Conservation (phyloP, 164 flowering plant species). For the Dillenia suffruticosa region DNA sequence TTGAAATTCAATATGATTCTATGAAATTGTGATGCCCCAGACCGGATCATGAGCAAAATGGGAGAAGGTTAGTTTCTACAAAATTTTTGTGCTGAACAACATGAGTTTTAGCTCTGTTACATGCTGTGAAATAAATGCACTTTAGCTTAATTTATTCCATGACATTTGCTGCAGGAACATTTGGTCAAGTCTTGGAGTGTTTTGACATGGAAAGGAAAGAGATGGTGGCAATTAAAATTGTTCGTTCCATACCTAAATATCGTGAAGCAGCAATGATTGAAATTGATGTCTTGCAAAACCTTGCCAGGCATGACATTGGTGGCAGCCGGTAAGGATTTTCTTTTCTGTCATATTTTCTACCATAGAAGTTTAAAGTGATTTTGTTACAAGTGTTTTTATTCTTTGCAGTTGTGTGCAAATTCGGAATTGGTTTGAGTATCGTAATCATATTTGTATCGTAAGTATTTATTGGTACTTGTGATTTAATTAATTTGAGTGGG, state of each 20-base stretch:
- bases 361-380: conserved; percentile 27
- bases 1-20: not conserved
- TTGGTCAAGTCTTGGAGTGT: conserved; percentile 94
- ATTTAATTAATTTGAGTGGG: conserved; percentile 46
- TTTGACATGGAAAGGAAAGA: conserved; percentile 75
- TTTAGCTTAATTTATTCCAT: no score
- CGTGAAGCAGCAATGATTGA: conserved; percentile 98
- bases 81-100: not conserved
- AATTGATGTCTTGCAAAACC: conserved; percentile 81
- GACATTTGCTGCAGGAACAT: conserved; percentile 57
- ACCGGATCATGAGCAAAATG: conserved; percentile 80
- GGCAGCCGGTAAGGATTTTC: conserved; percentile 62
- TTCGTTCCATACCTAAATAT: conserved; percentile 77
- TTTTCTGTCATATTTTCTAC: conserved; percentile 6
- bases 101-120: no score
- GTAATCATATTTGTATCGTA: conserved; percentile 99
- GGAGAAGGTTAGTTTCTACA: conserved; percentile 76
- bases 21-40: conserved; percentile 33
- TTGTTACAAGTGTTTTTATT: conserved; percentile 57
- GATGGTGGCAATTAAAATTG: conserved; percentile 83
- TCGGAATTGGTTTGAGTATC: conserved; percentile 99
- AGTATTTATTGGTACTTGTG: conserved; percentile 57
- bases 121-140: no score
- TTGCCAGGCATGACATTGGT: conserved; percentile 64
- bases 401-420: conserved; percentile 99